Percentiles rank a stretch among this genome's conserved stretches.
Evolutionary conservation across 2,329 filamentous ascomycete genomes (phyloP).

Genomic region (Raffaelea deltoideospora): DNA sequence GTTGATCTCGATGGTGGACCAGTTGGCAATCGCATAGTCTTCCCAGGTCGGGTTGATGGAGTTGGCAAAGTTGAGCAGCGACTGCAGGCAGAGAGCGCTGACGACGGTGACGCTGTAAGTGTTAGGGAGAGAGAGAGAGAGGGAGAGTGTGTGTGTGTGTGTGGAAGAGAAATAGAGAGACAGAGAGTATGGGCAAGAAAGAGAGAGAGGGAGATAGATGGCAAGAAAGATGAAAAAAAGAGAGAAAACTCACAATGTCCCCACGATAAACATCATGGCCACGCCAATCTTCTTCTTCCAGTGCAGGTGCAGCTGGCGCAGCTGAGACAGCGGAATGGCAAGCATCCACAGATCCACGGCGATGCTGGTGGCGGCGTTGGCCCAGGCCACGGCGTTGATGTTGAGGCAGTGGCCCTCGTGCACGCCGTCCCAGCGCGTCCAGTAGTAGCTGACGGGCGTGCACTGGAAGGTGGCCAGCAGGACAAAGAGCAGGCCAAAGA

Average conservation of each 20-base stretch:
- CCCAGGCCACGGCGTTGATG: constrained; percentile 32
- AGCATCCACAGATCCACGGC: constrained; percentile 36
- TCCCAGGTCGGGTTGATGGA: constrained; percentile 16
- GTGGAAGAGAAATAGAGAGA: too few relatives aligned
- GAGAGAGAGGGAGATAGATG: not conserved
- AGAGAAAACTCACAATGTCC: constrained; percentile 17
- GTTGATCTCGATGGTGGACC: constrained; percentile 19
- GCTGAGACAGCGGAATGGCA: constrained; percentile 30
- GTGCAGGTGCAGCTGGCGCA: constrained; percentile 23
- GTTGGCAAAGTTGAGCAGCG: constrained; percentile 14
- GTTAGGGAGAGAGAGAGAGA: too few relatives aligned
- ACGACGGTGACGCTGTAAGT: constrained; percentile 21
- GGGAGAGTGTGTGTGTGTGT: too few relatives aligned
- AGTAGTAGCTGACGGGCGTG: constrained; percentile 33
- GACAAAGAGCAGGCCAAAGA: constrained; percentile 26
- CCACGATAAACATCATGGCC: constrained; percentile 30
- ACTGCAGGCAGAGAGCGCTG: constrained; percentile 16
- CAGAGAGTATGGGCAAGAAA: too few relatives aligned
- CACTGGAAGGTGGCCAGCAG: constrained; percentile 34
- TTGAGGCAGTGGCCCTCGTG: constrained; percentile 32
- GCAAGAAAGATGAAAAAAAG: not conserved
- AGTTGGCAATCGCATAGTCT: constrained; percentile 15
- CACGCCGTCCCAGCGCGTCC: constrained; percentile 35
- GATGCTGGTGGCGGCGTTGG: constrained; percentile 37
- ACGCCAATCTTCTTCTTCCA: constrained; percentile 33